Evolutionary conservation across 1,284 basidiomycete species (phyloP).

Genomic region (Lignosus rhinocerotis): DNA sequence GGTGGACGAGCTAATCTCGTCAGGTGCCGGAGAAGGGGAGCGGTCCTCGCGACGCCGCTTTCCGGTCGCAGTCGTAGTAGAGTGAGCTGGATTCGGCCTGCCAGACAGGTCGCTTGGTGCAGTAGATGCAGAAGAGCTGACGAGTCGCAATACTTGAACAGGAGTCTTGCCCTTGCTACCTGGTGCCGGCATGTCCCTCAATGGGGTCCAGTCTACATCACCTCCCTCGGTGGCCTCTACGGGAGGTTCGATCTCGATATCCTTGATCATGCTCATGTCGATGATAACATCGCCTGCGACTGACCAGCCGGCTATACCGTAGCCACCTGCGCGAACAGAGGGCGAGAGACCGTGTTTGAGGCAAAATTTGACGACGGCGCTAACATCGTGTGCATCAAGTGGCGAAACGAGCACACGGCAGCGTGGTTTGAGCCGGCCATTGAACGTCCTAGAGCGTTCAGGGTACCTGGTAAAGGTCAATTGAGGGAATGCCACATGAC

Average conservation of each 20-base stretch:
- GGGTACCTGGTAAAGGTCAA: constrained; percentile 48
- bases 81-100: neutral
- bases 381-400: constrained; percentile 72
- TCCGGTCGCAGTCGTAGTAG: neutral
- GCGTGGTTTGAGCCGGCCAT: constrained; percentile 66
- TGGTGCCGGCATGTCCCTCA: constrained; percentile 50
- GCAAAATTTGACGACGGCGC: constrained; percentile 72
- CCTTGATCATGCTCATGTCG: constrained; percentile 70
- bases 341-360: constrained; percentile 64
- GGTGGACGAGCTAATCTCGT: neutral
- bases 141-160: constrained; percentile 12
- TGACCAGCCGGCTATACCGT: constrained; percentile 87
- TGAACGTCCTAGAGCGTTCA: constrained; percentile 70
- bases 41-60: constrained; percentile 63
- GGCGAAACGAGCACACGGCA: constrained; percentile 69
- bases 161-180: constrained; percentile 57
- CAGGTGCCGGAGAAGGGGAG: constrained; percentile 24
- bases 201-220: constrained; percentile 52
- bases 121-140: neutral
- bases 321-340: constrained; percentile 87
- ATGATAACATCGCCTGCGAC: constrained; percentile 83
- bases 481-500: neutral
- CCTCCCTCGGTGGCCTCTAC: constrained; percentile 26
- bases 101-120: neutral
- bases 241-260: constrained; percentile 68